These are phyloP conservation scores for Casuarina cunninghamiana DNA, from an alignment of 306 rosid species.

Conservation along the genomic window DNA sequence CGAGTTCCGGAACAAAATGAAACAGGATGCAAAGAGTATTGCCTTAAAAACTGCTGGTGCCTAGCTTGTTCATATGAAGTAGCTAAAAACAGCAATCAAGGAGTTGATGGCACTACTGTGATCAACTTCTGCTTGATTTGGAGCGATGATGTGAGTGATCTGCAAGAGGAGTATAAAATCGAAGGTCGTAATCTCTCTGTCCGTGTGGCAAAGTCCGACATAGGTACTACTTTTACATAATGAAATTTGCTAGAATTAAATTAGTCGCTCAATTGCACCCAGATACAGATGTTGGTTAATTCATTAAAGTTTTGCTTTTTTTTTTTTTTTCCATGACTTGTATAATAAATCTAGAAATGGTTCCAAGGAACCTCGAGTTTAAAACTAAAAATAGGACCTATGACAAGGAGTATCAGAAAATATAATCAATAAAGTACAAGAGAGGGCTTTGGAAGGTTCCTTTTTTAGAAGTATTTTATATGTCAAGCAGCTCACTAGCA, in stretches of 20 bases:
- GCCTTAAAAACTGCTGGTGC: slow-evolving; percentile 23
- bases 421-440: too few relatives aligned
- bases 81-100: not conserved
- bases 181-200: slow-evolving; percentile 3
- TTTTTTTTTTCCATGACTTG: too few relatives aligned
- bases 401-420: too few relatives aligned
- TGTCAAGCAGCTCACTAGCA: too few relatives aligned
- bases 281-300: too few relatives aligned
- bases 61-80: slow-evolving; percentile 37
- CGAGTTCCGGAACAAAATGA: accelerated
- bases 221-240: slow-evolving; percentile 28
- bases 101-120: not conserved
- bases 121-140: slow-evolving; percentile 18
- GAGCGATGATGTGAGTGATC: not conserved
- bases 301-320: too few relatives aligned
- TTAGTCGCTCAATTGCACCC: not conserved
- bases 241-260: not conserved
- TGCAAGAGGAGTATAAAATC: slow-evolving; percentile 20
- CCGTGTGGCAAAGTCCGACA: slow-evolving; percentile 21
- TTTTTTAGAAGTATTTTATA: not conserved
- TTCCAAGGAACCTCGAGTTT: too few relatives aligned
- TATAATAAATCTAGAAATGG: too few relatives aligned
- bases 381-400: too few relatives aligned
- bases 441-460: too few relatives aligned
- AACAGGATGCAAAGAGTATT: slow-evolving; percentile 16